Base-by-base conservation (phyloP, 345 rosid species). In the Linum lewisii region DNA sequence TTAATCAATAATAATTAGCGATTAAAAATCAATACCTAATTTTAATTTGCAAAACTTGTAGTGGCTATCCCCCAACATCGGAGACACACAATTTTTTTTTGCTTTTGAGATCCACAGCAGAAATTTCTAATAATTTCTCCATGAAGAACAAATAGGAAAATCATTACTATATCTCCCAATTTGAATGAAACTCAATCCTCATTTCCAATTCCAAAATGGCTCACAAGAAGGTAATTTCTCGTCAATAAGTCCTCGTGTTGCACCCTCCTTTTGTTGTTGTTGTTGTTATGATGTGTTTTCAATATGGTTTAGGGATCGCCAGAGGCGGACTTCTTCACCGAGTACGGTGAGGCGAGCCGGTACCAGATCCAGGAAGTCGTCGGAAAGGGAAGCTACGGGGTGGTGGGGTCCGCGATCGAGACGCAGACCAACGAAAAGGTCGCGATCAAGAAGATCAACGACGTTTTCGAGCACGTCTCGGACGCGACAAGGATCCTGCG, bases 371-470 rank as follows among this genome's bases (percentile, higher is more conserved):
- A 82, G 75, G 98, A 91, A 82, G 88, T 88, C 20, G 81, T 88
- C 14, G 98, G 98, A 44, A 91, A 91, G 79, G 96, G 96, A 2
- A 91, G 95, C 61, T 91, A 88, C 57, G 98, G 96, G 54, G 88
- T 91, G 69, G 98, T 91, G 62, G 84, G 95, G 75, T 91, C 98
- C 14, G 96, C 98, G 5, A 77, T 84, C 25, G 96, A 91, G 72
- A 84, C 90, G 23, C 87, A 80, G 60, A 88, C 88, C 0, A 84
- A 87, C 37, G 85, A 88, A 66, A 91, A 86, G 65, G 98, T 91
- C 32, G 96, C 97, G 4, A 87, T 90, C 67, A 90, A 90, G 75
- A 90, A 90, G 44, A 90, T 90, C 51, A 88, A 91, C 54, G 92
- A 83, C 68, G 86, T 91, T 57, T 91, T 88, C 21, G 96, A 88